Percentiles rank a stretch among this genome's conserved stretches.
phyloP scores from a whole-genome alignment of 1,139 yeast genomes.

The Entelexis paramagnoliae region DNA sequence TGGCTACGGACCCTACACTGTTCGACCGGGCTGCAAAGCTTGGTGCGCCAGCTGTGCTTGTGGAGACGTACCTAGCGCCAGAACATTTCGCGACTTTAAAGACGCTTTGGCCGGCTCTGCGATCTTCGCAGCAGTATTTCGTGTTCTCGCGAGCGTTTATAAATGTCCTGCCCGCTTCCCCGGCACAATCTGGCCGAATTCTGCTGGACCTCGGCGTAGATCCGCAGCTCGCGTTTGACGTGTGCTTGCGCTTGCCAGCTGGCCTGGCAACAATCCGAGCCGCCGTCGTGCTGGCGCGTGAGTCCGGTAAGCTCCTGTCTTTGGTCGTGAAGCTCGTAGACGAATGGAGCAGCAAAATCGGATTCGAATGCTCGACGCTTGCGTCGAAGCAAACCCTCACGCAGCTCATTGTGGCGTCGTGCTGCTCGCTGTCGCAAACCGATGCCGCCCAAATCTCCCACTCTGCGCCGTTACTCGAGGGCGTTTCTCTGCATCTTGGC shows the following conservation, averaged over 20 bases:
- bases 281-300: conserved; percentile 15
- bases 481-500: conserved; percentile 21
- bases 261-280: conserved; percentile 15
- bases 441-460: conserved; percentile 12
- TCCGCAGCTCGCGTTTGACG: neutral
- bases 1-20: conserved; percentile 8
- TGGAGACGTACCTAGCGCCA: conserved; percentile 3
- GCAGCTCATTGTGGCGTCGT: conserved; percentile 21
- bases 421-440: conserved; percentile 9
- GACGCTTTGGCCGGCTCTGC: neutral
- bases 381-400: conserved; percentile 21
- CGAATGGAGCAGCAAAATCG: conserved; percentile 19
- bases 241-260: conserved; percentile 7
- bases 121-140: conserved; percentile 15
- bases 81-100: neutral
- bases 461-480: conserved; percentile 15
- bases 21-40: conserved; percentile 21
- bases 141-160: conserved; percentile 12
- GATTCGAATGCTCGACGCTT: conserved; percentile 8
- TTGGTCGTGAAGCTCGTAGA: neutral
- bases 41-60: conserved; percentile 18
- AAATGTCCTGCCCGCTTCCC: conserved; percentile 7
- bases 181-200: conserved; percentile 14
- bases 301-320: neutral
- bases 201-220: conserved; percentile 11